A percentile compares a stretch with the other conserved stretches of the same genome.
phyloP scores from a whole-genome alignment of 768 basidiomycete species.

The Tylopilus sp. region DNA sequence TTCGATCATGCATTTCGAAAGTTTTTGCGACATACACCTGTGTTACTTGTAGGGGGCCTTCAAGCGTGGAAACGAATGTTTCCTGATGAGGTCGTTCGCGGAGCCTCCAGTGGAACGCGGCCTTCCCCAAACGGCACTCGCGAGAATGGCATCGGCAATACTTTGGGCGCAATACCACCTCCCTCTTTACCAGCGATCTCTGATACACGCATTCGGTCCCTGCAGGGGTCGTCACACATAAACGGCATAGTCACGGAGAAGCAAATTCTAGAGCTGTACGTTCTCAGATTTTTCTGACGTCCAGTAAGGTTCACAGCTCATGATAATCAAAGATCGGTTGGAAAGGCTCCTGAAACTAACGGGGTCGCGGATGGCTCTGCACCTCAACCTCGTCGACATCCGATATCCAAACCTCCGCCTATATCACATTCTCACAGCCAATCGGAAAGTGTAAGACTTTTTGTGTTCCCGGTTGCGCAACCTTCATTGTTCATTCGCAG shows the following conservation, averaged over 20 bases:
- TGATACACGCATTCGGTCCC: conserved; percentile 15
- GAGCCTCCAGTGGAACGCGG: conserved; percentile 16
- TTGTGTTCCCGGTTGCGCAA: conserved; percentile 7
- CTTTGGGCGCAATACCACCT: conserved; percentile 24
- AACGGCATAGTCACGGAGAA: conserved; percentile 20
- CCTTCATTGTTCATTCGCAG: conserved; percentile 22
- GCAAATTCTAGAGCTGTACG: conserved; percentile 24
- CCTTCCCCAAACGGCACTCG: conserved; percentile 16
- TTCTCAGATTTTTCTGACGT: background rate
- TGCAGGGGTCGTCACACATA: conserved; percentile 3
- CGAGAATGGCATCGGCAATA: conserved; percentile 26
- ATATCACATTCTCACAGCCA: conserved; percentile 46
- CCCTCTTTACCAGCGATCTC: conserved; percentile 16
- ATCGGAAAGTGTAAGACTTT: conserved; percentile 45
- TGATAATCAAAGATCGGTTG: conserved; percentile 13
- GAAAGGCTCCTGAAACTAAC: conserved; percentile 15
- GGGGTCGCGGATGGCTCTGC: conserved; percentile 11
- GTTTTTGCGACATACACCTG: conserved; percentile 68
- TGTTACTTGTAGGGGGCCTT: conserved; percentile 82
- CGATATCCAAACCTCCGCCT: conserved; percentile 40
- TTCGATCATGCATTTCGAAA: conserved; percentile 72
- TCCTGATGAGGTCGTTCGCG: conserved; percentile 37
- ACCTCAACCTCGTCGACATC: conserved; percentile 36
- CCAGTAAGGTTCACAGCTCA: conserved; percentile 10
- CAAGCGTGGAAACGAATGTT: conserved; percentile 72